Conservation (phyloP, 225 moss, liverwort and hornwort species). For the Pseudisothecium myosuroides region DNA sequence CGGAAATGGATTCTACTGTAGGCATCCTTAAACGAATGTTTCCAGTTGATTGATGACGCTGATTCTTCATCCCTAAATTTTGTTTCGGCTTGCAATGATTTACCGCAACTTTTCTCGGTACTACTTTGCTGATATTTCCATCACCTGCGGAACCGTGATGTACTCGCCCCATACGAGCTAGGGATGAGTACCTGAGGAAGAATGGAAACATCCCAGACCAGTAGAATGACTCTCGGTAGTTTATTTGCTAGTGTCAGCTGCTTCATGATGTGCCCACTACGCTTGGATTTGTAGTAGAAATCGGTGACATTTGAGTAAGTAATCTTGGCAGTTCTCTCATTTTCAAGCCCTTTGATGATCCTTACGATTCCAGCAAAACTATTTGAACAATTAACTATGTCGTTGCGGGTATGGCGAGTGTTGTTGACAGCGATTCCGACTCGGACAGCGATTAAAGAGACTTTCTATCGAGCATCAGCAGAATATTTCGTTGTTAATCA, state of each 20-base stretch:
- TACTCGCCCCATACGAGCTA: background rate
- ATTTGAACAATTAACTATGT: background rate
- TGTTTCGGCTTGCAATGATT: background rate
- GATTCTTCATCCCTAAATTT: background rate
- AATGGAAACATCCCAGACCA: background rate
- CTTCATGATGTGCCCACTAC: background rate
- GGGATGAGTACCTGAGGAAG: constrained; percentile 1
- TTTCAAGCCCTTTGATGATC: too few species aligned
- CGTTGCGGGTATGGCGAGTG: background rate
- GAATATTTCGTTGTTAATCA: background rate
- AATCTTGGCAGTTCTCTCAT: background rate
- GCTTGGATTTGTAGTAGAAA: background rate
- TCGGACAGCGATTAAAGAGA: constrained; percentile 1
- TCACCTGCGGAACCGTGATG: background rate
- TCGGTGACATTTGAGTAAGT: too few species aligned
- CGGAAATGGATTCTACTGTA: background rate
- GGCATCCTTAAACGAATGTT: background rate
- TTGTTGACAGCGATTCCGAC: background rate
- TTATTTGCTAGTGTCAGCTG: background rate
- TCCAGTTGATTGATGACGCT: background rate
- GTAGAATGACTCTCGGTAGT: background rate
- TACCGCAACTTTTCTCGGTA: background rate
- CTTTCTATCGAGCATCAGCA: background rate
- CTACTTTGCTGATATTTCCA: background rate
- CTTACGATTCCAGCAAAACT: background rate